Evolutionary conservation across 2,329 filamentous ascomycete species (phyloP).

Genomic region (Aulographum hederae): DNA sequence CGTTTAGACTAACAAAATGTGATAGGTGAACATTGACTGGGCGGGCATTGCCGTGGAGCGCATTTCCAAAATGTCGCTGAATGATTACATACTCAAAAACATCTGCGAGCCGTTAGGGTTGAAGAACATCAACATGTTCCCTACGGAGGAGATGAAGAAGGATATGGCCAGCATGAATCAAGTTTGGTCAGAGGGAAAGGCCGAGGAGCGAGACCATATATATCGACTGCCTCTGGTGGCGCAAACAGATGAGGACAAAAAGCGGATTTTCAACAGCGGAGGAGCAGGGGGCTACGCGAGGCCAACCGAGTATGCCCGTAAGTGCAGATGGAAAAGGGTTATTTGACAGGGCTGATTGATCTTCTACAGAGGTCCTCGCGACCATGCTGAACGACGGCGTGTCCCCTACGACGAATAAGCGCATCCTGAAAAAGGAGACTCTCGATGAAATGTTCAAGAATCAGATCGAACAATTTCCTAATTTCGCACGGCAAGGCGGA

Average conservation of each 20-base stretch:
- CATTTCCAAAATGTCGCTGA: constrained; percentile 15
- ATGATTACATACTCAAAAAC: constrained; percentile 3
- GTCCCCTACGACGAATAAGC: constrained; percentile 34
- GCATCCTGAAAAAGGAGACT: constrained; percentile 37
- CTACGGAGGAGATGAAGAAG: constrained; percentile 32
- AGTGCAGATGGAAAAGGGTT: too few species aligned
- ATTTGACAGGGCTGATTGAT: too few species aligned
- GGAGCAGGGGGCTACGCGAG: constrained; percentile 42
- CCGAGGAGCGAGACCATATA: constrained; percentile 29
- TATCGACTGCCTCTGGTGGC: constrained; percentile 28
- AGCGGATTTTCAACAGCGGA: constrained; percentile 28
- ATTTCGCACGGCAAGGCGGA: constrained; percentile 27
- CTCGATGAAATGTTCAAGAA: constrained; percentile 48
- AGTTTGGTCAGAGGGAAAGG: constrained; percentile 23
- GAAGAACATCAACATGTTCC: constrained; percentile 37
- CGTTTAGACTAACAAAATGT: neutral
- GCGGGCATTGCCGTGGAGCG: constrained; percentile 26
- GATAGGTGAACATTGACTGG: constrained; percentile 22
- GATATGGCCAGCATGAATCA: constrained; percentile 40
- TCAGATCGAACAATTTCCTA: constrained; percentile 36
- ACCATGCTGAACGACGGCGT: constrained; percentile 46
- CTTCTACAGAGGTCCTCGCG: constrained; percentile 34
- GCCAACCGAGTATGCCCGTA: constrained; percentile 41
- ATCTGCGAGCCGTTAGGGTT: constrained; percentile 5
- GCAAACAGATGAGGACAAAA: constrained; percentile 16